Evolutionary conservation across 257 asterid genomes (phyloP), one percentile per base, ranked within the genome.

Genomic region (Nicotiana obtusifolia): DNA sequence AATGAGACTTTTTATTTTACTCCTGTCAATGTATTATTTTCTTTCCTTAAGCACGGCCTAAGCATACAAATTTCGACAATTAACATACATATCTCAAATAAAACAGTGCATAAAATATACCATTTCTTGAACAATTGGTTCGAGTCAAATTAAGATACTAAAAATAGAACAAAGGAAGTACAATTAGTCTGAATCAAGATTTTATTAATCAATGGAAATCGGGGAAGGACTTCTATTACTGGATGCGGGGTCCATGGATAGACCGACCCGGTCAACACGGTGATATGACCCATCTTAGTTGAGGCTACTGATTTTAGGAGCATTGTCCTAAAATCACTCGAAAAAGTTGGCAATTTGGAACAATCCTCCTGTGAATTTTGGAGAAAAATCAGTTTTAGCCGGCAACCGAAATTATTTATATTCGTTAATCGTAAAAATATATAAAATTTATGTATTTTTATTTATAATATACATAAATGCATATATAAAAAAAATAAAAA

Each of bases 241-340:
- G n/a, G 33, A 69, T 41, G 78, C 44, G 3, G 78, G 78, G 60
- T 71, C 56, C 20, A 20, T 11, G 10, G 59, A 14, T 47, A 49
- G 37, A 49, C 62, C 24, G 62, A 75, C 62, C 64, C 80, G 26
- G 64, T 75, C 62, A 75, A 75, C 64, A 75, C 80, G 80, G 62
- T 30, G 1, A 49, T 24, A 16, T 49, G 80, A 44, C 44, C 62
- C 62, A 75, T 49, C 20, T 75, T 49, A 26, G 16, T 44, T 15
- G 61, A 24, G 78, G 78, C 78, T 71, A n/a, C 78, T 44, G 10
- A 7, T 44, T 6, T n/a, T 71, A 56, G 61, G 13, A 41, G 3
- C 49, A 41, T 41, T 41, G 13, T 41, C 4, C 49, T 41, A 41
- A 41, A 41, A 9, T 9, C 49, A 41, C 4, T 41, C 11, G 49